Percentiles rank a stretch among this genome's conserved stretches.
Conservation (phyloP, 1,284 basidiomycete species). For the Ganoderma boninense region DNA sequence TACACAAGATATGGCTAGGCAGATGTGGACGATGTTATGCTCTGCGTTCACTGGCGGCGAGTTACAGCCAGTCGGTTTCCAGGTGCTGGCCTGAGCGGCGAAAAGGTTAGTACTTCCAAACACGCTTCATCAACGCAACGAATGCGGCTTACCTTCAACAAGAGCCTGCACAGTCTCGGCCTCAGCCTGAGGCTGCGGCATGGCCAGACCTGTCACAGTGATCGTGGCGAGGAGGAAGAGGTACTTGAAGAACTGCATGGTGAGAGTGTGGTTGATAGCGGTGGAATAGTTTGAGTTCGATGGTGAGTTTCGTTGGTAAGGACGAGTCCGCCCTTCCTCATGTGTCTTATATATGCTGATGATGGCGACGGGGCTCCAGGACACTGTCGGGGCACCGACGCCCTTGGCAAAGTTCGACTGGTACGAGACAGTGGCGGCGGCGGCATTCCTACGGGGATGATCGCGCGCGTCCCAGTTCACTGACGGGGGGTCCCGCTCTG, state of each 20-base stretch:
- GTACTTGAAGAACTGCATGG: background rate
- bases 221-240: background rate
- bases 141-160: background rate
- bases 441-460: background rate
- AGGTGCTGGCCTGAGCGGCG: background rate
- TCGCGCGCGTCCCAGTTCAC: background rate
- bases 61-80: background rate
- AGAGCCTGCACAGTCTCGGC: background rate
- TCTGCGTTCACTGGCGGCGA: background rate
- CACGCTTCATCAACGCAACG: background rate
- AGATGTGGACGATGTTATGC: background rate
- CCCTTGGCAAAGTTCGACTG: background rate
- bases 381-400: background rate
- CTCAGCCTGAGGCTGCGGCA: background rate
- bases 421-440: background rate
- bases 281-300: background rate
- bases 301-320: background rate
- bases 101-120: background rate
- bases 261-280: background rate
- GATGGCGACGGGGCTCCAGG: background rate
- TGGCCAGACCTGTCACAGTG: background rate
- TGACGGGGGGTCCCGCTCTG: background rate
- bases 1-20: background rate
- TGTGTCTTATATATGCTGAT: background rate
- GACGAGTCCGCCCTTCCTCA: background rate